Conservation (phyloP, 1,284 basidiomycete genomes). For the Sporisorium iseilematis-ciliati region DNA sequence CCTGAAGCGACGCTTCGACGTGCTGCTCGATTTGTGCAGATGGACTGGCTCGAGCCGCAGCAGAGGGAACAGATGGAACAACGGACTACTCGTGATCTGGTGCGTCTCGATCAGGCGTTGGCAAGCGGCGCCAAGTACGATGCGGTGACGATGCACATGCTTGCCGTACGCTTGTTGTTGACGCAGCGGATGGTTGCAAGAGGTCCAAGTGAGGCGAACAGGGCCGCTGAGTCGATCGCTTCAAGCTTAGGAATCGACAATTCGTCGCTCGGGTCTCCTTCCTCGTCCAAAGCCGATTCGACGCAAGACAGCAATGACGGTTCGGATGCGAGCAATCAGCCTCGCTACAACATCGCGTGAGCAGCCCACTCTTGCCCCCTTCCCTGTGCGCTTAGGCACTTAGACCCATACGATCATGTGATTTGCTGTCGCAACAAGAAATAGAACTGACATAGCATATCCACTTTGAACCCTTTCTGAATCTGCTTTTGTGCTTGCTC, state of each 20-base stretch:
- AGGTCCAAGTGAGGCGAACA: not conserved
- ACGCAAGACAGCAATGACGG: not conserved
- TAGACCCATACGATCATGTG: not conserved
- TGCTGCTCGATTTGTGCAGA: conserved; percentile 32
- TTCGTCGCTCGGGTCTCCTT: not conserved
- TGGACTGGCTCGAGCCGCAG: conserved; percentile 2
- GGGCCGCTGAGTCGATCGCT: conserved; percentile 20
- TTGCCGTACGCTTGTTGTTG: conserved; percentile 34
- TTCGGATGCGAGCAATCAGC: conserved; percentile 16
- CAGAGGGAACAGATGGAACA: conserved; percentile 1
- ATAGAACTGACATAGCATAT: conserved; percentile 15
- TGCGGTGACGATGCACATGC: conserved; percentile 28
- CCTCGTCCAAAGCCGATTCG: not conserved
- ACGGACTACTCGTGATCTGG: conserved; percentile 8
- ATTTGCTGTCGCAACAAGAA: not conserved
- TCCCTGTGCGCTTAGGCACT: not conserved
- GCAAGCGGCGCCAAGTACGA: conserved; percentile 8
- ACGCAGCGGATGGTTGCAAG: conserved; percentile 7
- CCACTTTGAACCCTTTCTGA: not conserved
- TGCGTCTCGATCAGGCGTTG: conserved; percentile 16
- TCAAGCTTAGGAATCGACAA: conserved; percentile 25
- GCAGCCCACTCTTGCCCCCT: conserved; percentile 16
- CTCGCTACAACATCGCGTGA: conserved; percentile 54
- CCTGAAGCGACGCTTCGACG: conserved; percentile 43
- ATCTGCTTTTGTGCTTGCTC: conserved; percentile 2